These are phyloP conservation scores for Intubia oerlemansii DNA, from an alignment of 2,329 filamentous ascomycete species.

Conservation along the genomic window DNA sequence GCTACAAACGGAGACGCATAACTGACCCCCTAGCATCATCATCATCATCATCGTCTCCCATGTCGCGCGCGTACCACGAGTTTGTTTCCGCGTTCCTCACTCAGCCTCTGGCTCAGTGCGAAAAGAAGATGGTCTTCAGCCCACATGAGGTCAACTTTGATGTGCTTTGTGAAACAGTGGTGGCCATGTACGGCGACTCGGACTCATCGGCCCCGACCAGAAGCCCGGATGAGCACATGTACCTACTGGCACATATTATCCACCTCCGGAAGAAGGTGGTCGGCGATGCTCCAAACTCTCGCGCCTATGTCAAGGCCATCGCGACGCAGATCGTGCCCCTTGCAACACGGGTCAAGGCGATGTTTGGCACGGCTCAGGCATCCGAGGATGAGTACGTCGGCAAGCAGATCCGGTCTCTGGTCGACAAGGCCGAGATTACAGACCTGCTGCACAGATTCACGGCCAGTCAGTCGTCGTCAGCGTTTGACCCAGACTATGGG, in stretches of 20 bases:
- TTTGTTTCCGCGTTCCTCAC: slow-evolving; percentile 20
- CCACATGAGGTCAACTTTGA: slow-evolving; percentile 17
- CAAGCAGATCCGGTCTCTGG: slow-evolving; percentile 44
- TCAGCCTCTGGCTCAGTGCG: slow-evolving; percentile 17
- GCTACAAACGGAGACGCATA: too few relatives aligned
- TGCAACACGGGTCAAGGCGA: too few relatives aligned
- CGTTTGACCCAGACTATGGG: too few relatives aligned
- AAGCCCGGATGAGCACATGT: slow-evolving; percentile 26
- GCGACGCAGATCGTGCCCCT: too few relatives aligned
- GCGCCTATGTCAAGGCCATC: too few relatives aligned
- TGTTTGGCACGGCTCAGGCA: too few relatives aligned
- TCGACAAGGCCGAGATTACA: slow-evolving; percentile 56
- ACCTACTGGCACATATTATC: slow-evolving; percentile 47
- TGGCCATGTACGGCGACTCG: slow-evolving; percentile 14
- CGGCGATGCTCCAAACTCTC: too few relatives aligned
- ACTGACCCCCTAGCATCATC: too few relatives aligned
- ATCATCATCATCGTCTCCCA: too few relatives aligned
- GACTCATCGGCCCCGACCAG: slow-evolving; percentile 8
- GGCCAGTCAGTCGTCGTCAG: slow-evolving; percentile 9
- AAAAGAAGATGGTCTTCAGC: slow-evolving; percentile 17
- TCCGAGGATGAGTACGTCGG: slow-evolving; percentile 35
- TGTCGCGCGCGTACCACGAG: slow-evolving; percentile 12
- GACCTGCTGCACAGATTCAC: slow-evolving; percentile 27
- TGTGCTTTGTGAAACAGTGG: slow-evolving; percentile 20
- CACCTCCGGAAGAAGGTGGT: too few relatives aligned